Evolutionary conservation across 805 yeast genomes (phyloP), one percentile per base, ranked within the genome.

Genomic region (Candida suzukii): DNA sequence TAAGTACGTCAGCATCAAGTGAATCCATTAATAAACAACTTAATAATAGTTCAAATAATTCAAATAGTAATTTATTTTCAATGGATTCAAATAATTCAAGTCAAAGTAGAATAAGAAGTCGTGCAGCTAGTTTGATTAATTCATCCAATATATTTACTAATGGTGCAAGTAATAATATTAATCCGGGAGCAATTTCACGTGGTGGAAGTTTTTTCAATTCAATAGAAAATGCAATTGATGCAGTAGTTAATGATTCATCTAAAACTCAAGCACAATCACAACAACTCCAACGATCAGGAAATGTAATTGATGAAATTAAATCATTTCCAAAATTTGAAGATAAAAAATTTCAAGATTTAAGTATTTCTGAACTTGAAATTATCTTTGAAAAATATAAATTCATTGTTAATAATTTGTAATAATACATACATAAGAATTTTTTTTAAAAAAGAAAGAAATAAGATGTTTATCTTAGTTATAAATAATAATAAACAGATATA

Each of bases 211-310:
- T 54, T 13, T 40, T 61, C 17, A 55, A 51, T 28, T 52, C 65
- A 3, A 46, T 63, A 18, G 67, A 62, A 37, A 57, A 44, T 40
- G 66, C 65, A 1, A 46, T 61, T 35, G 64, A 58, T 16, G 58
- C 50, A 33, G 63, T 51, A n/a, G 44, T 38, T 20, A 21, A 11
- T 28, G 34, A 24, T 29, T 31, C 2, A 33, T 12, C 33, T 26
- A 4, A 4, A 8, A 22, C n/a, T n/a, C n/a, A 8, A n/a, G 6
- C 8, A 17, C 24, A 26, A 11, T 18, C 13, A n/a, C 16, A 6
- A 7, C 28, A 14, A 21, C 32, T 11, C n/a, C 14, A 25, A 7
- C 24, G 3, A 10, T 13, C 16, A 28, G 14, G n/a, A 37, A 28
- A n/a, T n/a, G 4, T 28, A 10, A 5, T 11, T 3, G 33, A 37